Percentiles rank a stretch among this genome's conserved stretches.
phyloP scores from a whole-genome alignment of 1,284 basidiomycete species.

The Phlebopus sp. region DNA sequence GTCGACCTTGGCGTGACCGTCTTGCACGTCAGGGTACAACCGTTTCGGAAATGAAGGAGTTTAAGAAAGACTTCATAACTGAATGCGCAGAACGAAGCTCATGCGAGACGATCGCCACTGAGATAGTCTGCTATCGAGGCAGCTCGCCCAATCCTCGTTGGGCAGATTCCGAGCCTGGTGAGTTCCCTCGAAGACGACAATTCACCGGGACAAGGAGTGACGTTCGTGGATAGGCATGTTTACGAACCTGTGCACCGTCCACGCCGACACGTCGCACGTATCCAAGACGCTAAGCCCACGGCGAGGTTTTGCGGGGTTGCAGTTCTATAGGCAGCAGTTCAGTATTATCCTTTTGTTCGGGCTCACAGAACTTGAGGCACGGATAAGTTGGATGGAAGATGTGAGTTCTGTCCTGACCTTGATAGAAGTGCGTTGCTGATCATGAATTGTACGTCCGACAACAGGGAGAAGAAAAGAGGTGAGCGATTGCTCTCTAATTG shows the following conservation, averaged over 20 bases:
- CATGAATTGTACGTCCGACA: not conserved
- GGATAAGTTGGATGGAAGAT: slow-evolving; percentile 45
- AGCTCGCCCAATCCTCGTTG: slow-evolving; percentile 36
- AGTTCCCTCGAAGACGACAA: slow-evolving; percentile 1
- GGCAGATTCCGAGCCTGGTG: slow-evolving; percentile 45
- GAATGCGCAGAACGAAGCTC: slow-evolving; percentile 27
- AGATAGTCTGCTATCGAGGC: slow-evolving; percentile 46
- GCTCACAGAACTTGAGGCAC: slow-evolving; percentile 43
- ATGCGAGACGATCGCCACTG: slow-evolving; percentile 25
- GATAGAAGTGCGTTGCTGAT: not conserved
- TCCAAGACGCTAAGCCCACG: slow-evolving; percentile 30
- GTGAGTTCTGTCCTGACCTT: slow-evolving; percentile 21
- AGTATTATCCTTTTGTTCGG: slow-evolving; percentile 52
- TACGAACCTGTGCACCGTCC: slow-evolving; percentile 42
- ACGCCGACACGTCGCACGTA: slow-evolving; percentile 38
- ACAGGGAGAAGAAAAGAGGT: slow-evolving; percentile 27
- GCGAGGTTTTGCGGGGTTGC: slow-evolving; percentile 29
- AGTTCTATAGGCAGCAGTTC: slow-evolving; percentile 40
- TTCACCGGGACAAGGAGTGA: not conserved
- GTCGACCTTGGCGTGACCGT: slow-evolving; percentile 1
- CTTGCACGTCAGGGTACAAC: slow-evolving; percentile 29
- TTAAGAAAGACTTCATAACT: slow-evolving; percentile 37
- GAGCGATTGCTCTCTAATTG: not conserved
- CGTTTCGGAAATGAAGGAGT: slow-evolving; percentile 39
- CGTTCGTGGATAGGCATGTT: slow-evolving; percentile 37